Evolutionary conservation across 2,329 filamentous ascomycete genomes (phyloP).

Genomic region (Pseudofabraea citricarpa): DNA sequence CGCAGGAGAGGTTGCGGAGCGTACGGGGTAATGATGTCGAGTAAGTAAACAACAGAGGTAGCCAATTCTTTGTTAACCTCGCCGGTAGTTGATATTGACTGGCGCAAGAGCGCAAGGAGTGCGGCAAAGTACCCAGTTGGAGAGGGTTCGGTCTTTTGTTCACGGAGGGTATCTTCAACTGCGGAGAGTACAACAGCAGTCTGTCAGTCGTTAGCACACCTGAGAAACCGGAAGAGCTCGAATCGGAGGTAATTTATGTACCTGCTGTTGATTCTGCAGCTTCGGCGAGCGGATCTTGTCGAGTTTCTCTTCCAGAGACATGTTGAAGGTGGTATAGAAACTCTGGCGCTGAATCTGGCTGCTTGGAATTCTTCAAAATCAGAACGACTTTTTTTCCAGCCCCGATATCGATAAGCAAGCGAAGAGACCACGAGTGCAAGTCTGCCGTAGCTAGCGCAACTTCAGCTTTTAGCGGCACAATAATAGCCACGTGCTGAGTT

Average conservation of each 20-base stretch:
- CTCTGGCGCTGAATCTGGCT: no score
- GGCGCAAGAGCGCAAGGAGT: slow-evolving; percentile 80
- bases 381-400: no score
- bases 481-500: no score
- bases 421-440: no score
- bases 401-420: no score
- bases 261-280: slow-evolving; percentile 91
- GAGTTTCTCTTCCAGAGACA: slow-evolving; percentile 81
- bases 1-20: slow-evolving; percentile 83
- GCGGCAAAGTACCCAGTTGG: slow-evolving; percentile 94
- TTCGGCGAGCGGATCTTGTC: slow-evolving; percentile 97
- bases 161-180: slow-evolving; percentile 86
- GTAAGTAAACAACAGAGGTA: slow-evolving; percentile 86
- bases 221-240: neutral
- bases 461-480: neutral
- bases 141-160: slow-evolving; percentile 77
- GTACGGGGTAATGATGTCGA: slow-evolving; percentile 85
- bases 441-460: slow-evolving; percentile 12
- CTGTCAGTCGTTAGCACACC: slow-evolving; percentile 38
- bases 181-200: slow-evolving; percentile 83
- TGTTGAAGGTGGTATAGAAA: slow-evolving; percentile 28
- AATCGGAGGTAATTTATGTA: slow-evolving; percentile 35
- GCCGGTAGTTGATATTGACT: slow-evolving; percentile 61
- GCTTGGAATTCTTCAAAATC: no score
- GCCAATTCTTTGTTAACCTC: slow-evolving; percentile 77